Evolutionary conservation across 2,329 filamentous ascomycete genomes (phyloP).

Genomic region (Trichophaea hybrida): DNA sequence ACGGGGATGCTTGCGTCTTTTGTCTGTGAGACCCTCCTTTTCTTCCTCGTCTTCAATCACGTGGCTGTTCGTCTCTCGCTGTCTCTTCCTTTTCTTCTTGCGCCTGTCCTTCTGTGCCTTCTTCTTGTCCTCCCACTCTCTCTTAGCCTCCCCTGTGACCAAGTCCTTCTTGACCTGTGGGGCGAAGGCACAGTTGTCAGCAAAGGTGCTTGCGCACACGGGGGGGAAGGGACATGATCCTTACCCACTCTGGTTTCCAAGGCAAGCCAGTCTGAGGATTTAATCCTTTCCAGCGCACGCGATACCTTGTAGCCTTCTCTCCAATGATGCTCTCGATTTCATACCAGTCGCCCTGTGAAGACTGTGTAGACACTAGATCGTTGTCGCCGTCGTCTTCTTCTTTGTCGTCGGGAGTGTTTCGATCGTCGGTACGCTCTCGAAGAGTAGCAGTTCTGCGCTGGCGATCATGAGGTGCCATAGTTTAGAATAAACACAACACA

Average conservation of each 20-base stretch:
- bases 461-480: too few relatives aligned
- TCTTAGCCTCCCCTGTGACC: constrained; percentile 11
- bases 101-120: not conserved
- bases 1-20: not conserved
- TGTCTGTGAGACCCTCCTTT: not conserved
- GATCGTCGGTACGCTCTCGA: too few relatives aligned
- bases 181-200: not conserved
- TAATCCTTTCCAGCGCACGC: constrained; percentile 10
- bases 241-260: constrained; percentile 15
- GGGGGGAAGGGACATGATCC: not conserved
- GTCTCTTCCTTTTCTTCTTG: not conserved
- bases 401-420: not conserved
- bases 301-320: constrained; percentile 5
- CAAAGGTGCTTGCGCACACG: not conserved
- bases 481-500: too few relatives aligned
- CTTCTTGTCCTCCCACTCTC: constrained; percentile 10
- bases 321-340: constrained; percentile 14
- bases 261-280: constrained; percentile 11
- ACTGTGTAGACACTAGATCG: not conserved
- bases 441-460: too few relatives aligned
- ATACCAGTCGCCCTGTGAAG: constrained; percentile 6
- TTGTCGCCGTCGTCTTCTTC: not conserved
- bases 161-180: constrained; percentile 7
- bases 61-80: too few relatives aligned
- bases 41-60: not conserved